phyloP scores from a whole-genome alignment of 345 rosid genomes.

The Citrus glauca region DNA sequence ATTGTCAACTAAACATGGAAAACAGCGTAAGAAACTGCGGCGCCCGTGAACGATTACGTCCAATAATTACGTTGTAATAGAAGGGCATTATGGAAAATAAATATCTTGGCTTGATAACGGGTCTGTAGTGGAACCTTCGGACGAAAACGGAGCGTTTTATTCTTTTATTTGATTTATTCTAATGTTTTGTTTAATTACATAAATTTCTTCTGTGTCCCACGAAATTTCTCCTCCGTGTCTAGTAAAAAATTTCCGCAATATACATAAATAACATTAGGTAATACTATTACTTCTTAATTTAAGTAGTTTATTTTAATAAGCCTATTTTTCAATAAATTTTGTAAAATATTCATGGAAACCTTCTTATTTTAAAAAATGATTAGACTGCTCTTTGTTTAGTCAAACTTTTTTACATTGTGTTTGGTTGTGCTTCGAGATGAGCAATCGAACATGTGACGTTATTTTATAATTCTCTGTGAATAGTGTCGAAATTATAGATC shows the following conservation, averaged over 20 bases:
- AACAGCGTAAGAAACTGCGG: neutral
- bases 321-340: too few relatives aligned
- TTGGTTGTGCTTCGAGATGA: too few relatives aligned
- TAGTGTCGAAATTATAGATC: too few relatives aligned
- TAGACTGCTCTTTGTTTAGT: too few relatives aligned
- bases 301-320: too few relatives aligned
- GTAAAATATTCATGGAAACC: too few relatives aligned
- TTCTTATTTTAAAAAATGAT: too few relatives aligned
- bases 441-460: too few relatives aligned
- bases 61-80: neutral
- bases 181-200: neutral
- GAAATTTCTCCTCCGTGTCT: neutral
- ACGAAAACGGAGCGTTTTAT: neutral
- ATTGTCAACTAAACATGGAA: constrained; percentile 1
- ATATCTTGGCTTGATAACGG: neutral
- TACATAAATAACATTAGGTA: too few relatives aligned
- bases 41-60: neutral
- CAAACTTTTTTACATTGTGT: too few relatives aligned
- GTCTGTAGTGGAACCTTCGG: neutral
- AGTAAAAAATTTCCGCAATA: neutral
- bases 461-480: too few relatives aligned
- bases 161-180: neutral
- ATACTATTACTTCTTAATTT: too few relatives aligned
- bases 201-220: neutral
- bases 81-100: neutral